Evolutionary conservation across 2,329 filamentous ascomycete species (phyloP), one percentile per base, ranked within the genome.

Genomic region (Myriosclerotinia curreyana): DNA sequence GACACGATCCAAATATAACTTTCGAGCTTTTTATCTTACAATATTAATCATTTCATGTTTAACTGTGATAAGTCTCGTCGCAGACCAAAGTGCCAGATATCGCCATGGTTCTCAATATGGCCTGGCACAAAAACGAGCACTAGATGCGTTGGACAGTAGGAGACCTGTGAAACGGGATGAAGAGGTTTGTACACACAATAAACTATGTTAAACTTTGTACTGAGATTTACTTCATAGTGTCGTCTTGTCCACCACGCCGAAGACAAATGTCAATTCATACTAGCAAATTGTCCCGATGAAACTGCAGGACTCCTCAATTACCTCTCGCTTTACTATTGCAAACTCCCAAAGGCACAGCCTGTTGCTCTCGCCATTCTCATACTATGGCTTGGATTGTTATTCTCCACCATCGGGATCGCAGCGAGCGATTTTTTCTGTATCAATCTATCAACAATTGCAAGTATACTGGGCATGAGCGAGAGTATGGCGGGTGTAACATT

Each of bases 371-470:
- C 81, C 28, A 79, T 96, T 50, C 80, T 99, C 53, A 83, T 91
- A 20, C 71, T 87, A 66, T 99, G 95, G 95, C 84, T 97, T 8
- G 90, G 86, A 46, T 79, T 98, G 62, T 85, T 99, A 9, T 99
- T 99, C 78, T 94, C 90, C 70, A 98, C 95, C 17, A 97, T 99
- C 69, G 95, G 95, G 66, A 97, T 99, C 68, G 95, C 95, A 17
- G 95, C 95, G 28, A 97, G 92, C 77, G 95, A 99, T 78, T 99
- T 99, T 80, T 95, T 99, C 78, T 98, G 93, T 77, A 86, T 98
- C 78, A 96, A 99, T 74, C 83, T 99, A 42, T 95, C 91, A 76
- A 98, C 95, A 15, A 95, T 99, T 71, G 88, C 95, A 28, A 88
- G 83, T 64, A 86, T 97, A 60, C 82, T 98, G 36, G 93, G 94